Evolutionary conservation across 2,329 filamentous ascomycete species (phyloP).

Genomic region (Epichloe hybrida): DNA sequence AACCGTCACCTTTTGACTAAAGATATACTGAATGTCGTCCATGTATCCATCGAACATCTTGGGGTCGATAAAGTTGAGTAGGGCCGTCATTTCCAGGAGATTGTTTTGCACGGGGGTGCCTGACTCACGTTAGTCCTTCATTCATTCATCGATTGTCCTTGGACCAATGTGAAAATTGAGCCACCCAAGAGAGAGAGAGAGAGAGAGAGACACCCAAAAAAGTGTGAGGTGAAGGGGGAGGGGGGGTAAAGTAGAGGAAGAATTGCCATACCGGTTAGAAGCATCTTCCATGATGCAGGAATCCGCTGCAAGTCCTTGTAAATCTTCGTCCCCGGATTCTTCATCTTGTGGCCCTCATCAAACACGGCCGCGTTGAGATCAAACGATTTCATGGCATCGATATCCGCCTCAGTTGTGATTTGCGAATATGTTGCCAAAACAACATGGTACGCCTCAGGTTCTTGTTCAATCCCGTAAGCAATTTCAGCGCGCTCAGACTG

Average conservation of each 20-base stretch:
- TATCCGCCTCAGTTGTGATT: slow-evolving; percentile 35
- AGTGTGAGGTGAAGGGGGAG: too few relatives aligned
- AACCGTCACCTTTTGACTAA: slow-evolving; percentile 81
- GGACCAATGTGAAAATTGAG: not conserved
- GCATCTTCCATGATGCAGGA: slow-evolving; percentile 65
- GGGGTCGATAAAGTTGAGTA: slow-evolving; percentile 91
- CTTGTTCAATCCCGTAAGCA: slow-evolving; percentile 49
- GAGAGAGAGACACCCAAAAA: too few relatives aligned
- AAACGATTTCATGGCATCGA: slow-evolving; percentile 35
- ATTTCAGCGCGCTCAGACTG: slow-evolving; percentile 55
- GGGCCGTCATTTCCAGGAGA: slow-evolving; percentile 75
- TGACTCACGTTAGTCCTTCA: slow-evolving; percentile 8
- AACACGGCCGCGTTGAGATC: slow-evolving; percentile 53
- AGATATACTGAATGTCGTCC: slow-evolving; percentile 72
- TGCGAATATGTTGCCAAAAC: slow-evolving; percentile 50
- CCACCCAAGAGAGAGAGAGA: too few relatives aligned
- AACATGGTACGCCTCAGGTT: slow-evolving; percentile 50
- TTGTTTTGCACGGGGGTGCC: slow-evolving; percentile 95
- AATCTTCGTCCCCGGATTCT: slow-evolving; percentile 71
- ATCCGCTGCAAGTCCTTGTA: slow-evolving; percentile 72
- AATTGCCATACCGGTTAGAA: slow-evolving; percentile 39
- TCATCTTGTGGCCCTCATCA: slow-evolving; percentile 88
- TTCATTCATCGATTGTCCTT: not conserved
- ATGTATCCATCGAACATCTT: slow-evolving; percentile 63
- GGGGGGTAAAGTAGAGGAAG: not conserved